Conservation (phyloP, 1,139 yeast genomes). For the Hansenula lynferdii region DNA sequence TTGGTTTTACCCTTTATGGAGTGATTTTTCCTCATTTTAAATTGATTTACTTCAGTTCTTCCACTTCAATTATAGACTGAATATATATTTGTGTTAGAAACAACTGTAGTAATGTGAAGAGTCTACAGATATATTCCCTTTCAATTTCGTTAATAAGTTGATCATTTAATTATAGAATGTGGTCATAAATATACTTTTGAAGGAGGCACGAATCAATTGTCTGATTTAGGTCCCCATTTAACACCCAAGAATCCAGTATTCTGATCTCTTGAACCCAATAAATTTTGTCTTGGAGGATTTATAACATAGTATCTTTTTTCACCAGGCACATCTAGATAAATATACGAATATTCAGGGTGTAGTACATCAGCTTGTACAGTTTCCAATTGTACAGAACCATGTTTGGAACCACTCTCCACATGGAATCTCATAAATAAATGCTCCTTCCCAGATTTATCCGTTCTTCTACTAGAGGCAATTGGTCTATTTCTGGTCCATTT, state of each 20-base stretch:
- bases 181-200: too few relatives aligned
- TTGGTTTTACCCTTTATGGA: background rate
- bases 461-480: slow-evolving; percentile 48
- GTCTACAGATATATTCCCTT: too few relatives aligned
- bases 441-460: slow-evolving; percentile 71
- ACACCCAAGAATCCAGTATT: slow-evolving; percentile 68
- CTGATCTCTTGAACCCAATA: slow-evolving; percentile 25
- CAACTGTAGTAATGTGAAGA: too few relatives aligned
- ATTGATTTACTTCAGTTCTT: too few relatives aligned
- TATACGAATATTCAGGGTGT: slow-evolving; percentile 67
- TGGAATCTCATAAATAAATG: slow-evolving; percentile 83
- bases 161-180: too few relatives aligned
- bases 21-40: background rate
- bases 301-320: slow-evolving; percentile 63
- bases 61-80: too few relatives aligned
- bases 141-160: too few relatives aligned
- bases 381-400: slow-evolving; percentile 74
- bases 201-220: background rate
- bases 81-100: too few relatives aligned
- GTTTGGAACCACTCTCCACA: slow-evolving; percentile 59
- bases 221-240: slow-evolving; percentile 79
- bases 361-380: slow-evolving; percentile 62
- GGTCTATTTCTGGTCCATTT: slow-evolving; percentile 91
- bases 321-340: slow-evolving; percentile 75
- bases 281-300: slow-evolving; percentile 44